Conservation (phyloP, 164 flowering plant genomes). For the Macadamia integrifolia region DNA sequence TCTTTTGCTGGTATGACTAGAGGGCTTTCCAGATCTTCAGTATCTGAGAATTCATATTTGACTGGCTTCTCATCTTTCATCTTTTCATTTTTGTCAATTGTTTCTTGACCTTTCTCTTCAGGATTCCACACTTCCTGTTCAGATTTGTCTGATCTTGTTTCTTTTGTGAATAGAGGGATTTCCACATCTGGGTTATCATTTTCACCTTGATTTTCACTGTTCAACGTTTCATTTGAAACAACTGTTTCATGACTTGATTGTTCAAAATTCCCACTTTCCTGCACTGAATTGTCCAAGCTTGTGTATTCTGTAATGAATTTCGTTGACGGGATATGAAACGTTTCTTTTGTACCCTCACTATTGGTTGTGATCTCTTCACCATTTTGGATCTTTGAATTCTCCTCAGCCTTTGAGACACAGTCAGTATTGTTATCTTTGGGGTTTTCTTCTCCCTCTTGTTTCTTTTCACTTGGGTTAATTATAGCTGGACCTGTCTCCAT, state of each 20-base stretch:
- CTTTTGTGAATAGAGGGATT: too few species aligned
- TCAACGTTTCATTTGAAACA: too few species aligned
- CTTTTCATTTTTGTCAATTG: neutral
- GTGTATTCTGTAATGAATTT: neutral
- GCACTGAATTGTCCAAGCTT: neutral
- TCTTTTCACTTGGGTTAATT: conserved; percentile 13
- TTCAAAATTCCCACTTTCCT: neutral
- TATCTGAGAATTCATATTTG: neutral
- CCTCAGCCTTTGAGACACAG: neutral
- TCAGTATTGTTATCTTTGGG: conserved; percentile 4
- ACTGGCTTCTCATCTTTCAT: conserved; percentile 2
- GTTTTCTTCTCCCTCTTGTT: conserved; percentile 13
- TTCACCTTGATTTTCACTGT: too few species aligned
- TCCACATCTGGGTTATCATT: too few species aligned
- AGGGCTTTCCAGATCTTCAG: neutral
- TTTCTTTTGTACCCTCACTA: conserved; percentile 3
- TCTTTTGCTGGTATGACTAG: neutral
- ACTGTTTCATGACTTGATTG: neutral
- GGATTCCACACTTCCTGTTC: conserved; percentile 6
- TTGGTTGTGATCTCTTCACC: conserved; percentile 5
- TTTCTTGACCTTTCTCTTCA: conserved; percentile 3
- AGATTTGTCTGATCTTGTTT: too few species aligned
- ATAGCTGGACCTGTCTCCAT: conserved; percentile 10
- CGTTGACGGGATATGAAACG: neutral
- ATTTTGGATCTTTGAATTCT: conserved; percentile 7